Evolutionary conservation across 1,284 basidiomycete species (phyloP), one percentile per base, ranked within the genome.

Genomic region (Naganishia cerealis): DNA sequence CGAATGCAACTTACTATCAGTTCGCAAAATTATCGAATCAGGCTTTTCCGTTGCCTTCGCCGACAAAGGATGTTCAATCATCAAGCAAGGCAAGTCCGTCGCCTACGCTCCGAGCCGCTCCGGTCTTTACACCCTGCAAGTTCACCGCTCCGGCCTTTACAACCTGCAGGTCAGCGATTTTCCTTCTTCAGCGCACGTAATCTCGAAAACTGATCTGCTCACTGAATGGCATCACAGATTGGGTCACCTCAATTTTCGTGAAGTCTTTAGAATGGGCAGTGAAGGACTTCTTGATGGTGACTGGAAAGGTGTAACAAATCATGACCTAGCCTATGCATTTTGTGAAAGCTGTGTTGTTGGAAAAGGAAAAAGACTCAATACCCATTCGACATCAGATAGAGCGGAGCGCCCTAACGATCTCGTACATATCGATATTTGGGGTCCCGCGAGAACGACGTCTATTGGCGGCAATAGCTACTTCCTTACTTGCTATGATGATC

Each of bases 401-500:
- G n/a, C 33, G 2, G 40, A 24, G 2, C 46, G 36, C 18, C 40
- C 59, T 29, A 66, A 66, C 8, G 63, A 53, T 5, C 52, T 54
- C 15, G 48, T 73, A 3, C 67, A 70, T 42, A 33, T 67, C 40
- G 72, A 73, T 53, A 50, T 74, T 21, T 74, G 67, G 69, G 72
- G 71, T 57, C 70, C 72, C 24, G 54, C 71, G 0, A 52, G 50
- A 13, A 66, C 56, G 4, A 8, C 69, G 1, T 67, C 69, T 3
- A 65, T 62, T 43, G 59, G 52, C 48, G 71, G 70, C 8, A 46
- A 18, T 9, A n/a, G 36, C 5, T 70, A 70, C 40, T 71, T 72
- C 52, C 59, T 72, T 15, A 72, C 70, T 1, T 65, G 67, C 16
- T 72, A 71, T 56, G 71, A 73, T 53, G 69, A 74, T 53, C 67